Percentiles rank a stretch among this genome's conserved stretches.
Conservation (phyloP, 2,329 filamentous ascomycete species). For the Colletotrichum plurivorum region DNA sequence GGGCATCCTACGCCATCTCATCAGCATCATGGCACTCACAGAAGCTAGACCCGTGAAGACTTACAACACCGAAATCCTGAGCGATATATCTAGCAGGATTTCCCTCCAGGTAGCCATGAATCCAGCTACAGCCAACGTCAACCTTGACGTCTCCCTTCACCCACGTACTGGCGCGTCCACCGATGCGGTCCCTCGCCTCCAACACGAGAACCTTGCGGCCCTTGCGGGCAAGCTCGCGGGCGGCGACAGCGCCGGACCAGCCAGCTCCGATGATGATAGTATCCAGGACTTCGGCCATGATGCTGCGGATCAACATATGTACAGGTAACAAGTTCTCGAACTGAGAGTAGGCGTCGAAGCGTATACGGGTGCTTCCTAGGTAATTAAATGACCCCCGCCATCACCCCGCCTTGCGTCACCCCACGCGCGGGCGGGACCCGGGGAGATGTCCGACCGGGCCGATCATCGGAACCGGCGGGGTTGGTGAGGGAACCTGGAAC, state of each 20-base stretch:
- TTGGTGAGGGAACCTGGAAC: background rate
- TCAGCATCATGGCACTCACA: background rate
- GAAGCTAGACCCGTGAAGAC: background rate
- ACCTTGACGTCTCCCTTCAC: conserved; percentile 35
- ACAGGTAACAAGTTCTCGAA: background rate
- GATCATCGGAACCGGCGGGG: conserved; percentile 37
- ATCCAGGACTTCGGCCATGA: conserved; percentile 29
- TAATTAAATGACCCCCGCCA: conserved; percentile 21
- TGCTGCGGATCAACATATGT: conserved; percentile 32
- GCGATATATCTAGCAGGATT: conserved; percentile 37
- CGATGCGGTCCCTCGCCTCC: conserved; percentile 39
- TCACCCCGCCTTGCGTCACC: conserved; percentile 20
- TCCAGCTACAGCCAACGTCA: conserved; percentile 38
- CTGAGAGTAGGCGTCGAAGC: background rate
- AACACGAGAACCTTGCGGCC: conserved; percentile 35
- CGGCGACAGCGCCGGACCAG: conserved; percentile 35
- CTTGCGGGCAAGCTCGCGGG: conserved; percentile 28
- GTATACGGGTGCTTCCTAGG: background rate
- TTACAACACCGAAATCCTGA: conserved; percentile 35
- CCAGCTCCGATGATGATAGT: conserved; percentile 40
- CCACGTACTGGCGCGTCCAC: conserved; percentile 39
- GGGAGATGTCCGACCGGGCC: conserved; percentile 39
- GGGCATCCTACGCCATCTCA: conserved; percentile 26
- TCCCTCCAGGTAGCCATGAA: conserved; percentile 35
- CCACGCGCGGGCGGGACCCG: conserved; percentile 27